Conservation (phyloP, 345 rosid species). For the Hibiscus mutabilis region DNA sequence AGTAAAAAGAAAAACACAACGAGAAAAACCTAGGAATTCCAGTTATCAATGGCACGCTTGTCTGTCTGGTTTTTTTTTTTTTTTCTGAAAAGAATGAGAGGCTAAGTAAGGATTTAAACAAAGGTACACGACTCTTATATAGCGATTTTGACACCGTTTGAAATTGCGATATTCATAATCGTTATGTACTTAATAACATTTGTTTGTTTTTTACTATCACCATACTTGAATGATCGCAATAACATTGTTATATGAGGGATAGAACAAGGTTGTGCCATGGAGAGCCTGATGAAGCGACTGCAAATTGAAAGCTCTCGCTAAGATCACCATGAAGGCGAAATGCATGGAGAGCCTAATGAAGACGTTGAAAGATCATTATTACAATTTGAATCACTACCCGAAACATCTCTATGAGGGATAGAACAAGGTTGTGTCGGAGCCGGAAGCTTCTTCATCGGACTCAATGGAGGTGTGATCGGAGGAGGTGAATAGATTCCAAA, state of each 20-base stretch:
- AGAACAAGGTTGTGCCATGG: too few relatives aligned
- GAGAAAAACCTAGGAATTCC: background rate
- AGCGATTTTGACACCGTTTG: too few relatives aligned
- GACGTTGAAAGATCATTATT: conserved; percentile 51
- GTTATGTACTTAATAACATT: too few relatives aligned
- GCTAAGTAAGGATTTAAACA: background rate
- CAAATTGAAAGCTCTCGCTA: too few relatives aligned
- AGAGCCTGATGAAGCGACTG: too few relatives aligned
- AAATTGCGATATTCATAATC: too few relatives aligned
- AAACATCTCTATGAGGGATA: conserved; percentile 52
- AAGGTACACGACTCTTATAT: too few relatives aligned
- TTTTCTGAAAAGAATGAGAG: too few relatives aligned
- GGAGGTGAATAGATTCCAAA: conserved; percentile 2
- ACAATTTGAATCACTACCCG: conserved; percentile 50
- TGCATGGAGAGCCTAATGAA: conserved; percentile 57
- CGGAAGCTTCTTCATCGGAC: conserved; percentile 82
- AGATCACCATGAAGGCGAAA: conserved; percentile 86
- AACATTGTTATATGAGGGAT: too few relatives aligned
- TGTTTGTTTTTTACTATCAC: too few relatives aligned
- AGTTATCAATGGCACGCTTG: conserved; percentile 11
- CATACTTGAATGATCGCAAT: too few relatives aligned
- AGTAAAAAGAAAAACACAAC: background rate
- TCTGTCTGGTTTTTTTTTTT: background rate
- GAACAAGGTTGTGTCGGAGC: conserved; percentile 70
- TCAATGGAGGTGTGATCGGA: conserved; percentile 53